Evolutionary conservation across 768 basidiomycete species (phyloP).

Genomic region (Lactifluus volemus): DNA sequence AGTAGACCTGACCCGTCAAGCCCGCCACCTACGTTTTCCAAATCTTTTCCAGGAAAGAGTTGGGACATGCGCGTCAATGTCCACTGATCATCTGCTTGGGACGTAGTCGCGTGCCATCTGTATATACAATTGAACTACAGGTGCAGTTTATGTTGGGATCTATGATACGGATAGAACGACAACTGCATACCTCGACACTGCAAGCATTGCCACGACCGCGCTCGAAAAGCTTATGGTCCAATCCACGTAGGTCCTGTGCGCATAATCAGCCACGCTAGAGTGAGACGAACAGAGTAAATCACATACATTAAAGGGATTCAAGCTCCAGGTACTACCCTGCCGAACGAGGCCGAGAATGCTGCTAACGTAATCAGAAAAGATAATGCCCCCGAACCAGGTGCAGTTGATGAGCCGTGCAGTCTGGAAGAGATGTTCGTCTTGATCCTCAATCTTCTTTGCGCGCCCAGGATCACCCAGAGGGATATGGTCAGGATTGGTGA

Average conservation of each 20-base stretch:
- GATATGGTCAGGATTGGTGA: constrained; percentile 44
- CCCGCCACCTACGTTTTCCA: constrained; percentile 30
- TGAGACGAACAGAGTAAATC: background rate
- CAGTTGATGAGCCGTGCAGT: constrained; percentile 71
- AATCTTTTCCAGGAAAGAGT: constrained; percentile 45
- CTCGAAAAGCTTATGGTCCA: constrained; percentile 60
- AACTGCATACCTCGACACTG: constrained; percentile 58
- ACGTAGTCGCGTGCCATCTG: constrained; percentile 81
- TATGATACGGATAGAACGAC: background rate
- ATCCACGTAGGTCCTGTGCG: constrained; percentile 52
- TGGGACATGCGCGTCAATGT: constrained; percentile 38
- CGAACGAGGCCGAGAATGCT: constrained; percentile 72
- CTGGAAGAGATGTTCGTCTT: constrained; percentile 64
- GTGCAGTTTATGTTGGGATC: background rate
- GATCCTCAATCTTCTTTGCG: constrained; percentile 27
- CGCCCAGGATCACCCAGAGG: constrained; percentile 21
- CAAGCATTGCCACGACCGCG: constrained; percentile 75
- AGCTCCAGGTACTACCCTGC: constrained; percentile 66
- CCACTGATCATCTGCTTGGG: constrained; percentile 64
- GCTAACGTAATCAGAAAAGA: constrained; percentile 79
- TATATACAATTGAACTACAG: constrained; percentile 76
- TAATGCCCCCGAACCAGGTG: constrained; percentile 67
- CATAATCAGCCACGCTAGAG: background rate
- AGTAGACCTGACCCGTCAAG: background rate
- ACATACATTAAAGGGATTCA: constrained; percentile 62